Evolutionary conservation across 805 yeast species (phyloP), one percentile per base, ranked within the genome.

Genomic region (Kodamaea kaohsiungensis): DNA sequence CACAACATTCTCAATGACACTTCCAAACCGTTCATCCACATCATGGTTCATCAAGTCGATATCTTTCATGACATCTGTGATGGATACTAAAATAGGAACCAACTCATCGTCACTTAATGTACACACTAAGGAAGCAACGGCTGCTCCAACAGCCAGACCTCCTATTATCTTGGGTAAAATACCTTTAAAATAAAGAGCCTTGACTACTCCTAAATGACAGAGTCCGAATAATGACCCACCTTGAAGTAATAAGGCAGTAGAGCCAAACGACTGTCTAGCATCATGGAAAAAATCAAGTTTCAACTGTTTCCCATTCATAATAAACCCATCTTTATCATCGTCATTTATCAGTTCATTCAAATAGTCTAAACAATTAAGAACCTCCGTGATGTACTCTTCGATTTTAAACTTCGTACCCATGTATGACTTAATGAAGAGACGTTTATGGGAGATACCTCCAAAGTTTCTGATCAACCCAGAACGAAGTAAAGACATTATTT

Each of bases 141-240:
- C 87, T 0, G 98, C 96, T 1, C 99, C 99, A 56, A 91, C 88
- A 0, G 97, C 95, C 54, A 92, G 88, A 0, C 99, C 99, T 6
- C 93, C 89, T 18, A 93, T 84, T 1, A 95, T 88, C 43, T 88
- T 74, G 0, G 99, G 99, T 50, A 95, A 74, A 39, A 92, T 71
- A 1, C 88, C 87, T 58, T 87, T 85, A 59, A 81, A 80, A 56
- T 87, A 82, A n/a, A 95, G 75, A 0, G 95, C 93, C 58, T 88
- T 87, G 7, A 93, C 89, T 1, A 92, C 97, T 1, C 99, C 99
- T 37, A 95, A 66, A 68, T 95, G 99, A 63, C 96, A 92, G 57
- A 95, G 73, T 0, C 99, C 98, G 72, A 93, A 95, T 18, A 95
- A 72, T 0, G 98, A 88, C 1, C 99, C 98, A 27, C 99, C 99